Percentiles rank a stretch among this genome's conserved stretches.
Evolutionary conservation across 148 eudicot genomes (phyloP).

Genomic region (Silene uniflora): DNA sequence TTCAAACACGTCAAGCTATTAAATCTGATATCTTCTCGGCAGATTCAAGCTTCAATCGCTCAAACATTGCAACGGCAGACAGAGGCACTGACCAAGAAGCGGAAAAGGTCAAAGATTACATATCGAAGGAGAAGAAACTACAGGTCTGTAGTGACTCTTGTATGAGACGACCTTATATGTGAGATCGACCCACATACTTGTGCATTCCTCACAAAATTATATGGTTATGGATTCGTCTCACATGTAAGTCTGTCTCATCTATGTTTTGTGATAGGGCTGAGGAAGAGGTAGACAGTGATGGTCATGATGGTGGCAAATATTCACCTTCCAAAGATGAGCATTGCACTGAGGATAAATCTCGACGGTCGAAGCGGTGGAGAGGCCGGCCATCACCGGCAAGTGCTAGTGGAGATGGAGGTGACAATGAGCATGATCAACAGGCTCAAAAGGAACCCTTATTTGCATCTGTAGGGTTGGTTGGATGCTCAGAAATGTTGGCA

Average conservation of each 20-base stretch:
- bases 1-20: neutral
- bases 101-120: constrained; percentile 47
- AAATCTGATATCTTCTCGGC: constrained; percentile 17
- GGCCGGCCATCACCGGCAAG: neutral
- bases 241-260: too few relatives aligned
- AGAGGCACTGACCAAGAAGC: constrained; percentile 68
- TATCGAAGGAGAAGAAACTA: constrained; percentile 46
- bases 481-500: constrained; percentile 49
- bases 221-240: too few relatives aligned
- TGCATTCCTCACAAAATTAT: too few relatives aligned
- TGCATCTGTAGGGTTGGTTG: constrained; percentile 44
- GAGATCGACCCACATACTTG: too few relatives aligned
- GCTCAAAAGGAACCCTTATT: constrained; percentile 29
- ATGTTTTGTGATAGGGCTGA: constrained; percentile 19
- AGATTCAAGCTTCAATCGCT: constrained; percentile 77
- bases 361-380: neutral
- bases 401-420: neutral
- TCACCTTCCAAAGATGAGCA: constrained; percentile 72
- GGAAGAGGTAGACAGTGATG: constrained; percentile 56
- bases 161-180: too few relatives aligned
- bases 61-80: constrained; percentile 60
- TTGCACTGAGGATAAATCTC: constrained; percentile 9
- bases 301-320: constrained; percentile 48
- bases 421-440: neutral
- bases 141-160: constrained; percentile 26